Conservation (phyloP, 1,284 basidiomycete species). For the Bjerkandera adusta region DNA sequence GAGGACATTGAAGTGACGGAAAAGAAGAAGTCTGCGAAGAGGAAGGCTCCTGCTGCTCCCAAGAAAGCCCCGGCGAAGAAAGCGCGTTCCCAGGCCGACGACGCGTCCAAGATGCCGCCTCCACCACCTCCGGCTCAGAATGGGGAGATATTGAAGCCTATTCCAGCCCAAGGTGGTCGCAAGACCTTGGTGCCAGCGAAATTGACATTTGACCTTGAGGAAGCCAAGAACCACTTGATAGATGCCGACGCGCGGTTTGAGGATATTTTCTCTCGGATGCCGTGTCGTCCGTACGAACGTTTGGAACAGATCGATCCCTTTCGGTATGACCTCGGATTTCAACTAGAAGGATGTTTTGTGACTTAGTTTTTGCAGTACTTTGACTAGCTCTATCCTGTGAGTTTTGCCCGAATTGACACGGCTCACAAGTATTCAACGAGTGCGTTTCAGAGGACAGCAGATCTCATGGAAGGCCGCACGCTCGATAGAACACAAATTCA, state of each 20-base stretch:
- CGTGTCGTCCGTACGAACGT: conserved; percentile 74
- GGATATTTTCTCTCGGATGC: conserved; percentile 60
- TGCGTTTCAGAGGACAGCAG: conserved; percentile 85
- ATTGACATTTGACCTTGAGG: conserved; percentile 73
- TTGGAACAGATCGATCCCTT: conserved; percentile 76
- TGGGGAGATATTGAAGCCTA: background rate
- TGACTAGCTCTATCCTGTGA: conserved; percentile 57
- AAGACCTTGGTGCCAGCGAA: conserved; percentile 51
- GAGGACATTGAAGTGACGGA: background rate
- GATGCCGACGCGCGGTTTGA: conserved; percentile 69
- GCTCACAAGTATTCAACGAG: conserved; percentile 4
- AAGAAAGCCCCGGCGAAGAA: conserved; percentile 14
- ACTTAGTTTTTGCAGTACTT: conserved; percentile 28
- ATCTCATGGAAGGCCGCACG: conserved; percentile 90
- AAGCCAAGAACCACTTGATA: conserved; percentile 73
- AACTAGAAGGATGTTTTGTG: background rate
- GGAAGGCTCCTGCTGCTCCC: conserved; percentile 17
- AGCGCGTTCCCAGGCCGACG: conserved; percentile 13
- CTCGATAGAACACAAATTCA: conserved; percentile 83
- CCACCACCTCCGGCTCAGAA: background rate
- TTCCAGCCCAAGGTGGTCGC: background rate
- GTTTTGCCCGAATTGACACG: conserved; percentile 13
- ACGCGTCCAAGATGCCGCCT: background rate
- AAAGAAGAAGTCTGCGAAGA: conserved; percentile 19
- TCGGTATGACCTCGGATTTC: conserved; percentile 40